phyloP scores from a whole-genome alignment of 73 alveolate species.

The Symbiodinium natans region DNA sequence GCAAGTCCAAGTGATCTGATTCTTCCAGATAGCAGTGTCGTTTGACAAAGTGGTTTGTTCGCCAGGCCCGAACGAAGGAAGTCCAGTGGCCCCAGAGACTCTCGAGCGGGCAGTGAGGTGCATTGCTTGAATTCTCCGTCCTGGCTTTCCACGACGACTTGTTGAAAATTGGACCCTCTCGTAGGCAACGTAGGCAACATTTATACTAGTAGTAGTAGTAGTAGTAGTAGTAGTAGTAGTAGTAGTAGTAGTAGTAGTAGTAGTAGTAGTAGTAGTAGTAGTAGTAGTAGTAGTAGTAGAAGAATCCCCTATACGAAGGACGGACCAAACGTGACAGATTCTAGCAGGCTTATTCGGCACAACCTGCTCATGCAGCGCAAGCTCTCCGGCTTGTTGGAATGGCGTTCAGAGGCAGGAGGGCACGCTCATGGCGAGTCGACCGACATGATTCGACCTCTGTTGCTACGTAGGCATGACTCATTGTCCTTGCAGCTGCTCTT shows the following conservation, averaged over 20 bases:
- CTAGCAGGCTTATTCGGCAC: constrained; percentile 17
- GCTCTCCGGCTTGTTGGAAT: constrained; percentile 58
- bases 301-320: neutral
- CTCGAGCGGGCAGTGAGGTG: neutral
- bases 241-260: too few species aligned
- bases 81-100: neutral
- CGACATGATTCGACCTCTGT: neutral
- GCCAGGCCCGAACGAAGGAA: neutral
- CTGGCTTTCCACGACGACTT: too few species aligned
- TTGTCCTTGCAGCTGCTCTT: neutral
- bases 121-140: too few species aligned
- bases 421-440: neutral
- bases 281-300: too few species aligned
- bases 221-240: too few species aligned
- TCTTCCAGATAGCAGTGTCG: too few species aligned
- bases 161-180: too few species aligned
- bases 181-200: neutral
- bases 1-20: too few species aligned
- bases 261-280: too few species aligned
- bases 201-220: neutral
- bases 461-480: too few species aligned
- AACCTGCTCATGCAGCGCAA: constrained; percentile 39
- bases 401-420: constrained; percentile 66
- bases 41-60: neutral
- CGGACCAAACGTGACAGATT: too few species aligned